A percentile compares a stretch with the other conserved stretches of the same genome.
Evolutionary conservation across 495 filamentous ascomycete species (phyloP).

Genomic region (Aspergillus indologenus): DNA sequence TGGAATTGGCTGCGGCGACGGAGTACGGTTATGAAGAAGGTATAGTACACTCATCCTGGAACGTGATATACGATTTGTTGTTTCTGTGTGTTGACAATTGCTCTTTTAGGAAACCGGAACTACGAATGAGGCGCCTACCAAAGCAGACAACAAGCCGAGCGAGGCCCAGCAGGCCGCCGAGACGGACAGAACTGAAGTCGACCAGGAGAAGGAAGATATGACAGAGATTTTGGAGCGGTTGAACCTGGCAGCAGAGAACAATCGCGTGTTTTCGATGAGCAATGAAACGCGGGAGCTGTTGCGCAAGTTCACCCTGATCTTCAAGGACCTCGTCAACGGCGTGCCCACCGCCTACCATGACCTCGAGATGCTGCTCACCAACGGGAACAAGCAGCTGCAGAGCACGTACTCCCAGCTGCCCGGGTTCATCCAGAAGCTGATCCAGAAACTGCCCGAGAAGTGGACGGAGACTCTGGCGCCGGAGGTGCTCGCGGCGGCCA

Average conservation of each 20-base stretch:
- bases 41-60: too few relatives aligned
- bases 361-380: constrained; percentile 75
- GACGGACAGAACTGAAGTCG: constrained; percentile 34
- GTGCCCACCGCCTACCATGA: constrained; percentile 92
- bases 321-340: constrained; percentile 88
- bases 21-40: constrained; percentile 39
- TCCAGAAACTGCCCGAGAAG: constrained; percentile 80
- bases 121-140: constrained; percentile 3
- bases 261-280: constrained; percentile 77
- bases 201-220: constrained; percentile 71
- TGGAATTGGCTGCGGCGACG: constrained; percentile 49
- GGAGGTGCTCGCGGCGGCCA: constrained; percentile 72
- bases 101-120: constrained; percentile 1
- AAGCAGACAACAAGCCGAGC: constrained; percentile 7
- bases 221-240: constrained; percentile 72
- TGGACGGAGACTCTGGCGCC: constrained; percentile 71
- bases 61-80: too few relatives aligned
- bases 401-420: constrained; percentile 79
- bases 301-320: constrained; percentile 77
- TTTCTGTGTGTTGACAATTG: neutral
- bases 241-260: constrained; percentile 74
- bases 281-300: constrained; percentile 76
- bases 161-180: constrained; percentile 16
- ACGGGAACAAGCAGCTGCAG: constrained; percentile 70
- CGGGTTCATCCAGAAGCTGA: constrained; percentile 75